Base-by-base conservation (phyloP, 78 protist species). In the Pigoraptor vietnamica region DNA sequence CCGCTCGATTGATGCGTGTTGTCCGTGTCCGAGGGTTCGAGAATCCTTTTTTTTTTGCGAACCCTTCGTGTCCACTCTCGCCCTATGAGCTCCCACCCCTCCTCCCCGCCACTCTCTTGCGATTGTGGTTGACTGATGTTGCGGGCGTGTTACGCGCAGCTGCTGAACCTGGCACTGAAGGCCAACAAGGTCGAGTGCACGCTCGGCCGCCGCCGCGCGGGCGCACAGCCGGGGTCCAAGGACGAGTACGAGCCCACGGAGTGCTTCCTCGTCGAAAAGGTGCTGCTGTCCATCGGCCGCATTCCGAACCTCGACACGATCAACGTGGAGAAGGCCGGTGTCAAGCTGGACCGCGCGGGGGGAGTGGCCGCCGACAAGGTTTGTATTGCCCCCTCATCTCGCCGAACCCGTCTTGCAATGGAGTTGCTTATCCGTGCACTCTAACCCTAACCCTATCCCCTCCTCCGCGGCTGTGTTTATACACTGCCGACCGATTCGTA, bases 221-320 rank as follows among this genome's bases (percentile, higher is more conserved):
- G 10, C 2, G n/a, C 39, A 39, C 9, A 88, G 34, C 81, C 14
- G 34, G n/a, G 23, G 56, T 37, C 90, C 36, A 9, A 23, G 23
- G 90, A 25, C 56, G 32, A 33, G 21, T 39, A 88, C 37, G 35
- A 25, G 34, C 24, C 82, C 25, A 23, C n/a, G 91, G 91, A 67
- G 32, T 25, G 55, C 36, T 90, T 90, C 67, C 14, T 6, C 1
- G 92, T 90, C 33, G 92, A 90, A 39, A 35, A 81, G 23, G 92
- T 79, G 37, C 92, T 90, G 25, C 79, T 90, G 33, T 90, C 92
- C 82, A 81, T 90, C 88, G 92, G 92, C 6, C 87, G 92, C 21
- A 36, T 81, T 1, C 55, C 92, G 24, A 90, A 90, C 36, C 24
- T 29, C 34, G 23, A 32, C 29, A 24, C 23, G 10, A 84, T 90